phyloP scores from a whole-genome alignment of 805 yeast genomes.

The Candida glaebosa region DNA sequence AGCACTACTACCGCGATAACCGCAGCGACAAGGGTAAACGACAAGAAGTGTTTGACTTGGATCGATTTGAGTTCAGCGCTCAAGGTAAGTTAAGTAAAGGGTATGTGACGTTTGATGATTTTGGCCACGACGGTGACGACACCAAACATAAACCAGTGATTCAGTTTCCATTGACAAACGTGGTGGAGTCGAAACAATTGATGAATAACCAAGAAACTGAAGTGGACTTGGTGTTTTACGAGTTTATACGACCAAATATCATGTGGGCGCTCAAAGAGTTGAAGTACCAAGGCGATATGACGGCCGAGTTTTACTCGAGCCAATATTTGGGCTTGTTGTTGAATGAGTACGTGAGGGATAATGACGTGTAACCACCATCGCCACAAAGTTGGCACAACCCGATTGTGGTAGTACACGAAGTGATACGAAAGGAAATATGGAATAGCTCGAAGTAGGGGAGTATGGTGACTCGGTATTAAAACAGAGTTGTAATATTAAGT shows the following conservation, averaged over 20 bases:
- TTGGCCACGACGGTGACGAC: constrained; percentile 84
- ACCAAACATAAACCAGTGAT: constrained; percentile 62
- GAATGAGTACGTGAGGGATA: constrained; percentile 23
- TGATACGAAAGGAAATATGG: no score
- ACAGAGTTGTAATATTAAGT: no score
- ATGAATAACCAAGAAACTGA: constrained; percentile 15
- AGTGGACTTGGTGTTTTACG: constrained; percentile 76
- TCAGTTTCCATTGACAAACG: constrained; percentile 71
- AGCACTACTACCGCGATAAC: constrained; percentile 12
- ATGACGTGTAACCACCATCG: constrained; percentile 10
- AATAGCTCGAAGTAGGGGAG: no score
- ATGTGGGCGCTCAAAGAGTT: constrained; percentile 28
- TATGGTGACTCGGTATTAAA: no score
- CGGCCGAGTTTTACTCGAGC: constrained; percentile 24
- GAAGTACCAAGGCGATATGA: constrained; percentile 14
- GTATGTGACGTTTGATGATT: constrained; percentile 78
- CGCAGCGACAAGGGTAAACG: background rate
- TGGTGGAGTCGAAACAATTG: constrained; percentile 52
- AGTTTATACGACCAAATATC: constrained; percentile 53
- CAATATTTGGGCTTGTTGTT: constrained; percentile 32
- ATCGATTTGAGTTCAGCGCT: no score
- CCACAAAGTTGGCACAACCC: no score
- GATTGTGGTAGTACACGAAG: no score
- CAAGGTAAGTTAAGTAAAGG: constrained; percentile 56
- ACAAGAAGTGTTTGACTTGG: constrained; percentile 2